These are phyloP conservation scores for Blechomonas ayalai DNA, from an alignment of 208 protist genomes.

Conservation along the genomic window DNA sequence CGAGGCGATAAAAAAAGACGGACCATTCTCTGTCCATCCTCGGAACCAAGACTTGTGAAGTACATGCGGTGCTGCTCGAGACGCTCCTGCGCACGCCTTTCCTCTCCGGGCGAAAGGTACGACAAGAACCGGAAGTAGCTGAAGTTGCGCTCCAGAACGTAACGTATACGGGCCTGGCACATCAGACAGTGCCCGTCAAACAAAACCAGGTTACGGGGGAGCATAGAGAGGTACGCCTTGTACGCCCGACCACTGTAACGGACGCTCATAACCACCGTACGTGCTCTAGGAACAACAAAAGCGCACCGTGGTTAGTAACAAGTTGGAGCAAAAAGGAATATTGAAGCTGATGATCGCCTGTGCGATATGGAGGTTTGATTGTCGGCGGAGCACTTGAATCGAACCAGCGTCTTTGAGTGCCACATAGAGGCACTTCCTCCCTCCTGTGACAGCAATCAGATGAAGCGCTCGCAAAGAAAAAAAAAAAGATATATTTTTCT, in stretches of 20 bases:
- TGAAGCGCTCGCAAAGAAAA: too few relatives aligned
- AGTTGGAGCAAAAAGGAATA: too few relatives aligned
- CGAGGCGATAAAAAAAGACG: constrained; percentile 38
- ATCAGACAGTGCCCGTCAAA: constrained; percentile 79
- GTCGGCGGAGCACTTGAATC: too few relatives aligned
- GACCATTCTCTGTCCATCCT: constrained; percentile 36
- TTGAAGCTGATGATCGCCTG: too few relatives aligned
- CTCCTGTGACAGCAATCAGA: too few relatives aligned
- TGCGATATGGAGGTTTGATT: too few relatives aligned
- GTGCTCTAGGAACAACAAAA: too few relatives aligned
- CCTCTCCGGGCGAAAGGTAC: constrained; percentile 11
- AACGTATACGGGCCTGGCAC: constrained; percentile 59
- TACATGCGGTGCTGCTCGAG: constrained; percentile 55
- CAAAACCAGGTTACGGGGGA: constrained; percentile 68
- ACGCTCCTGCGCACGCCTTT: constrained; percentile 13
- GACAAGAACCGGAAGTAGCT: constrained; percentile 58
- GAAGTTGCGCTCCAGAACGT: constrained; percentile 81
- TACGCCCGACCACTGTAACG: constrained; percentile 36
- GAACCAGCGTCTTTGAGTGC: too few relatives aligned
- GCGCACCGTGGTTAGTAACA: too few relatives aligned
- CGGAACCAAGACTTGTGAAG: constrained; percentile 52
- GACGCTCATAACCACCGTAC: constrained; percentile 12
- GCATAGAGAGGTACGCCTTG: constrained; percentile 29
- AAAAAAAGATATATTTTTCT: too few relatives aligned
- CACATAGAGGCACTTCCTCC: too few relatives aligned